A percentile compares a stretch with the other conserved stretches of the same genome.
Evolutionary conservation across 768 basidiomycete genomes (phyloP).

Genomic region (Tylopilus plumbeoviolaceoides): DNA sequence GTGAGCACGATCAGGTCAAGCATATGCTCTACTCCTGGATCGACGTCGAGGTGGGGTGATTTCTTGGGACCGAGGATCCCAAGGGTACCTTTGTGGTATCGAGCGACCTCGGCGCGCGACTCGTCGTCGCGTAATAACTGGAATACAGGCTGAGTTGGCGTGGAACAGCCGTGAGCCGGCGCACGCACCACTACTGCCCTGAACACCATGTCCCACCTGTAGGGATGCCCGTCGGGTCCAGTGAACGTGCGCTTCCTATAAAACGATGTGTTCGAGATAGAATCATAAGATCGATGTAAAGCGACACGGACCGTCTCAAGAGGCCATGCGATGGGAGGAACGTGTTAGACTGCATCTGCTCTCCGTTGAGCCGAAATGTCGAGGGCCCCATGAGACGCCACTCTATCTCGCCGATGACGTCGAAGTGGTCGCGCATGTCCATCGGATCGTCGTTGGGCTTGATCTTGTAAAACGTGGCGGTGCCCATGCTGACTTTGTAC

Average conservation of each 20-base stretch:
- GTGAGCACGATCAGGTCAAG: conserved; percentile 28
- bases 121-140: conserved; percentile 21
- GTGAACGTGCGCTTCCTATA: conserved; percentile 29
- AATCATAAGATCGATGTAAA: background rate
- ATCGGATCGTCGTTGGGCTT: conserved; percentile 15
- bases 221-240: conserved; percentile 32
- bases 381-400: conserved; percentile 31
- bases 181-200: conserved; percentile 14
- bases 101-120: conserved; percentile 14
- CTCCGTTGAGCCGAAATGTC: conserved; percentile 27
- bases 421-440: conserved; percentile 30
- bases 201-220: conserved; percentile 30
- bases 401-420: conserved; percentile 32
- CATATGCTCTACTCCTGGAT: conserved; percentile 20
- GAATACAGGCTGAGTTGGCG: background rate
- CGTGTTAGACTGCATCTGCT: conserved; percentile 21
- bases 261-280: background rate
- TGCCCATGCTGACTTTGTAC: conserved; percentile 4
- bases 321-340: conserved; percentile 26
- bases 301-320: conserved; percentile 17
- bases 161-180: background rate
- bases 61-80: conserved; percentile 19
- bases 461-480: conserved; percentile 26
- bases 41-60: conserved; percentile 18
- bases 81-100: conserved; percentile 17